A percentile compares a stretch with the other conserved stretches of the same genome.
Conservation (phyloP, 192 early-diverging fungal genomes). For the Gigaspora rosea region DNA sequence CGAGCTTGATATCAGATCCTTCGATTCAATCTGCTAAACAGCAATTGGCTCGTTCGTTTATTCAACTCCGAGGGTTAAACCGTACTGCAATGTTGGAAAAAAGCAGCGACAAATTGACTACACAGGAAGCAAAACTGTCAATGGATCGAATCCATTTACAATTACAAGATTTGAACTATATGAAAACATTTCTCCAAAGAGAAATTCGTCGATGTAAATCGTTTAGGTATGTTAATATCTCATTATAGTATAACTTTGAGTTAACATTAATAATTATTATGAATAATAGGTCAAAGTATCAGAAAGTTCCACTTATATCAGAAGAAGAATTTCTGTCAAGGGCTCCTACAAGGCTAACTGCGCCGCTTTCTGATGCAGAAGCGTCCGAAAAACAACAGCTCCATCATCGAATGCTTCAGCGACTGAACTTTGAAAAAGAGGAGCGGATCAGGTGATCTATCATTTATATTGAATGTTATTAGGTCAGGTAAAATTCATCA, state of each 20-base stretch:
- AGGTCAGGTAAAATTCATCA: no score
- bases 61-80: conserved; percentile 15
- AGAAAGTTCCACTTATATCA: background rate
- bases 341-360: background rate
- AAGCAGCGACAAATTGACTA: background rate
- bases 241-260: background rate
- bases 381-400: background rate
- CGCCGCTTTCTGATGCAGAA: background rate
- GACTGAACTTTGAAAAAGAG: conserved; percentile 22
- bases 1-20: background rate
- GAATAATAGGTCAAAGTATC: conserved; percentile 7
- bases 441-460: conserved; percentile 11
- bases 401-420: conserved; percentile 17
- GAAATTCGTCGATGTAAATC: conserved; percentile 9
- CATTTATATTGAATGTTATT: no score
- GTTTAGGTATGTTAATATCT: conserved; percentile 1
- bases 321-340: conserved; percentile 15
- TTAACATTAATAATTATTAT: background rate
- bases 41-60: conserved; percentile 1
- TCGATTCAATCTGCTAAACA: background rate
- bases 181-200: conserved; percentile 6
- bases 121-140: conserved; percentile 16
- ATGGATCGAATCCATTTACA: conserved; percentile 25
- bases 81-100: conserved; percentile 7
- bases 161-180: conserved; percentile 12